These are phyloP conservation scores for Aspergillus avenaceus DNA, from an alignment of 495 filamentous ascomycete genomes.

Conservation along the genomic window DNA sequence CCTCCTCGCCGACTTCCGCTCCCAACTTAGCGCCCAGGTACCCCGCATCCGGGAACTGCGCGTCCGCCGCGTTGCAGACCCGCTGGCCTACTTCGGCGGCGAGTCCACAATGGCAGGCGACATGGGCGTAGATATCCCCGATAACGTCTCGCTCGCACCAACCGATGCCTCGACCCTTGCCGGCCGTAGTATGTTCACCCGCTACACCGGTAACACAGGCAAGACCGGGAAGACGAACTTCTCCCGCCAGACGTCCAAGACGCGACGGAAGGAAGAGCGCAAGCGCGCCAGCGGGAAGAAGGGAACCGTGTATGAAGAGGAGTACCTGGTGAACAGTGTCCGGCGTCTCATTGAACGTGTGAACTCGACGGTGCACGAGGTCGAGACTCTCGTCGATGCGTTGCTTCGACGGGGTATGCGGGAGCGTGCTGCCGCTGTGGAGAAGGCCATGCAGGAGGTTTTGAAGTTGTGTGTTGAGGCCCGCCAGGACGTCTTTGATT, in stretches of 20 bases:
- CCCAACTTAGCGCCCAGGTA: constrained; percentile 76
- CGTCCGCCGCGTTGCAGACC: constrained; percentile 73
- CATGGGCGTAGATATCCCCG: constrained; percentile 68
- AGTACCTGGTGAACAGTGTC: constrained; percentile 87
- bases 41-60: constrained; percentile 80
- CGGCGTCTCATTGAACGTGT: constrained; percentile 80
- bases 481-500: constrained; percentile 64
- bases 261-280: constrained; percentile 80
- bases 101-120: constrained; percentile 46
- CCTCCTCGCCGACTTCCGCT: constrained; percentile 85
- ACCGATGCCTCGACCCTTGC: constrained; percentile 74
- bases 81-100: constrained; percentile 72
- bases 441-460: constrained; percentile 67
- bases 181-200: constrained; percentile 74
- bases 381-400: constrained; percentile 65
- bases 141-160: constrained; percentile 87
- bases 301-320: constrained; percentile 95
- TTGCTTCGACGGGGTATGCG: constrained; percentile 77
- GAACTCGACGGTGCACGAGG: constrained; percentile 64
- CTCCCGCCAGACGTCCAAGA: constrained; percentile 76
- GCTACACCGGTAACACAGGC: constrained; percentile 83
- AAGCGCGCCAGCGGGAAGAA: constrained; percentile 93
- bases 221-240: constrained; percentile 78
- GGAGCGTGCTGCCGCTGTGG: constrained; percentile 76
- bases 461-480: constrained; percentile 59